Conservation (phyloP, 169 alveolate species). For the Theileria orientalis region DNA sequence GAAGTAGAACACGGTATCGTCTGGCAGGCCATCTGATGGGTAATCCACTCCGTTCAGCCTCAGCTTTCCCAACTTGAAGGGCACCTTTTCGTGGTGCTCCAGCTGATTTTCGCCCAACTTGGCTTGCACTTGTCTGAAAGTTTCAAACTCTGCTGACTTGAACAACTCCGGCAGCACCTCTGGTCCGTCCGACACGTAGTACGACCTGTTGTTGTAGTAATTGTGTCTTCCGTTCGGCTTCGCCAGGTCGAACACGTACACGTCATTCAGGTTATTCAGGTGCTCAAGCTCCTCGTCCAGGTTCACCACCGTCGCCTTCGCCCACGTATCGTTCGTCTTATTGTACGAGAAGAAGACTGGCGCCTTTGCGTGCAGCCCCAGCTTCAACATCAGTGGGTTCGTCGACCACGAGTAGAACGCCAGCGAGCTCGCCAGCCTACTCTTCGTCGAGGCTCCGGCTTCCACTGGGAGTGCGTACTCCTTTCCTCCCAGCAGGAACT, state of each 20-base stretch:
- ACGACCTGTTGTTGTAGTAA: background rate
- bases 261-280: background rate
- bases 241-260: background rate
- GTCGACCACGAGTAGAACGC: background rate
- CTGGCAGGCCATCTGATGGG: background rate
- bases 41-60: slow-evolving; percentile 4
- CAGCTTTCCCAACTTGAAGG: background rate
- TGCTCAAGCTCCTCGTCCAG: slow-evolving; percentile 3
- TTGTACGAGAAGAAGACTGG: background rate
- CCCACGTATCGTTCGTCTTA: background rate
- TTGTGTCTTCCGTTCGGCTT: background rate
- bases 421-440: background rate
- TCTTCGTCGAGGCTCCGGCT: background rate
- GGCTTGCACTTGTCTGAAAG: background rate
- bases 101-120: background rate
- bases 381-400: background rate
- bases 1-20: background rate
- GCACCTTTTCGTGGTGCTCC: background rate
- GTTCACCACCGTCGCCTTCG: background rate
- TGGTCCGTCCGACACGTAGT: background rate
- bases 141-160: background rate
- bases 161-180: background rate
- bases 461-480: background rate
- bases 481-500: background rate
- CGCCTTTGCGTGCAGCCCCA: background rate